Evolutionary conservation across 352 stramenopile species (phyloP), one percentile per base, ranked within the genome.

Genomic region (Phytophthora citricola): DNA sequence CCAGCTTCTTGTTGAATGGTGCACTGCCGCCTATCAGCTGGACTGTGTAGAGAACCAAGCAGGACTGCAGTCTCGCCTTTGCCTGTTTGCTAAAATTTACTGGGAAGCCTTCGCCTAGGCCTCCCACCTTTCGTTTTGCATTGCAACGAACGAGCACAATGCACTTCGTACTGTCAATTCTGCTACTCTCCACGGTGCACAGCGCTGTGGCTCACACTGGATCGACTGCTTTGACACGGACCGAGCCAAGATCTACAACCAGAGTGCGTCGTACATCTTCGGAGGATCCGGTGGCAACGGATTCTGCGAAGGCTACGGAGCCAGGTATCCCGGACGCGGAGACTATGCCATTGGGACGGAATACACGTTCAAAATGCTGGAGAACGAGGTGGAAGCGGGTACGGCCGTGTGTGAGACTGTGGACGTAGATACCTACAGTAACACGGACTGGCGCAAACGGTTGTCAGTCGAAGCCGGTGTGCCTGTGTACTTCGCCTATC

Each of bases 341-440:
- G 58, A 74, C 32, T 41, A 36, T 10, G 59, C 79, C 31, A 89
- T 89, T 14, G 82, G 82, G 2, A 75, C 75, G 0, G 56, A 64
- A 36, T 89, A 87, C 61, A 91, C 82, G 24, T 69, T 87, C 69
- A 91, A 91, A 45, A 75, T 91, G 76, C 69, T 91, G 34, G 78
- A 83, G 72, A 86, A 89, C 63, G 65, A 87, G 47, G 82, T 85
- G 11, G 71, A 87, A 15, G 69, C 65, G 15, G 82, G 82, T 32
- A 57, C 76, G 3, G 49, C 58, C 0, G 79, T 89, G 17, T 91
- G 82, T 47, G 53, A 85, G 38, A 59, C 52, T 17, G 71, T 83
- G 17, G 78, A 73, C 9, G 40, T 69, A 14, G 79, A 87, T 64
- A 83, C 76, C 20, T 88, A 89, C 31, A 36, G 31, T 12, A 36